phyloP scores from a whole-genome alignment of 2,329 filamentous ascomycete species.

The Rutstroemia sp. region DNA sequence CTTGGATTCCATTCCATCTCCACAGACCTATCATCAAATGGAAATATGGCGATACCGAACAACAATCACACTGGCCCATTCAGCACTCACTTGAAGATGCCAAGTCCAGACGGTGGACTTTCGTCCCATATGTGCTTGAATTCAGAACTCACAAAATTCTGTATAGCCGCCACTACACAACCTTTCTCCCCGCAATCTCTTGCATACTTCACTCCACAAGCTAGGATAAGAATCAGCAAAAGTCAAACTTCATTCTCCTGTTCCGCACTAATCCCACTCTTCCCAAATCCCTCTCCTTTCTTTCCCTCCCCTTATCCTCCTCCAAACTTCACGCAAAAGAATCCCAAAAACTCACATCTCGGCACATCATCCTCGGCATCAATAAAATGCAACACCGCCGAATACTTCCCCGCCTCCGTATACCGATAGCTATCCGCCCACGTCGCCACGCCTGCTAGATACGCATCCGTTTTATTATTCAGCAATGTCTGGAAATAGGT shows the following conservation, averaged over 20 bases:
- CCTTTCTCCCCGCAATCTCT: constrained; percentile 56
- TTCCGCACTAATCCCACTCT: neutral
- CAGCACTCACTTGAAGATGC: no score
- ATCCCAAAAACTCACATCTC: constrained; percentile 8
- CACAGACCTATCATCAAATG: no score
- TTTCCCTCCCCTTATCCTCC: no score
- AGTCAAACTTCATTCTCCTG: neutral
- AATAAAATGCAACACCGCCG: constrained; percentile 60
- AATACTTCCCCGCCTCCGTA: constrained; percentile 55
- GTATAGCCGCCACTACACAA: constrained; percentile 47
- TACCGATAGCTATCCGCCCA: constrained; percentile 60
- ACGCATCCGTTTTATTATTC: constrained; percentile 45
- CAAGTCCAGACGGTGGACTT: neutral
- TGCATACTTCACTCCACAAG: constrained; percentile 49
- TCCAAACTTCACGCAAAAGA: neutral
- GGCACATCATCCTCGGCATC: constrained; percentile 60
- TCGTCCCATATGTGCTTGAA: neutral
- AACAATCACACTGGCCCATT: no score
- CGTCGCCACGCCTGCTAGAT: constrained; percentile 55
- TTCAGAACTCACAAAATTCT: constrained; percentile 25
- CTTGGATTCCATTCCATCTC: neutral
- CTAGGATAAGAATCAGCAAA: constrained; percentile 11
- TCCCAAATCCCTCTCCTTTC: neutral
- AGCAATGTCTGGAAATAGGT: constrained; percentile 51
- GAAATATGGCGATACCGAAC: neutral